Evolutionary conservation across 306 rosid species (phyloP), one percentile per base, ranked within the genome.

Genomic region (Citrullus amarus): DNA sequence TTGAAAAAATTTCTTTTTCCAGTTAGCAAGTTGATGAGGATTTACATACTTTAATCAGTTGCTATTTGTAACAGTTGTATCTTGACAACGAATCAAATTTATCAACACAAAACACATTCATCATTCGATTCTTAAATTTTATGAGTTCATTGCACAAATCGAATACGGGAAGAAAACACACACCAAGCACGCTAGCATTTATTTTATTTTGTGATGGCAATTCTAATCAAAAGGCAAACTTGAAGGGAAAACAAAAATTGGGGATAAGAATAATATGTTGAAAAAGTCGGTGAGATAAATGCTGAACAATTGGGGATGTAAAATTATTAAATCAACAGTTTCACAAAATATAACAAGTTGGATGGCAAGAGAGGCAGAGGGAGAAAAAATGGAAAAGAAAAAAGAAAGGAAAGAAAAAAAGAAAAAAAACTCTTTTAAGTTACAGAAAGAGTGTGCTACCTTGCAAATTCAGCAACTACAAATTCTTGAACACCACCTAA

Each of bases 361-460:
- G 84, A 84, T 84, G 85, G 84, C 79, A 83, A 76, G 66, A 48
- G 74, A 81, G 83, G 79, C 72, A 79, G 77, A 80, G 76, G 57
- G 25, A 38, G 73, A 17, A 39, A 66, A 63, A 63, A 63, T 63
- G 4, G 58, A 7, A 28, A 62, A 61, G 13, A 6, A 61, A 30
- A 59, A 16, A 60, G 7, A 20, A 46, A 25, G 20, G 50, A 3
- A 44, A 9, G 10, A 25, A 8, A 71, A 71, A 9, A 20, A 25
- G 4, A 71, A 44, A 44, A 22, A 20, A 77, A 73, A 83, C 58
- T 61, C 79, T 84, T 79, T 60, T 83, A 85, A 88, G 86, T 91
- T 90, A 86, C 86, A 87, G 82, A 88, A 87, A 84, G 91, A 91
- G 90, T 85, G 91, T 82, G 83, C 84, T 81, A 83, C 58, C 80